Base-by-base conservation (phyloP, 202 grass and related monocot species). In the Hordeum pubiflorum region DNA sequence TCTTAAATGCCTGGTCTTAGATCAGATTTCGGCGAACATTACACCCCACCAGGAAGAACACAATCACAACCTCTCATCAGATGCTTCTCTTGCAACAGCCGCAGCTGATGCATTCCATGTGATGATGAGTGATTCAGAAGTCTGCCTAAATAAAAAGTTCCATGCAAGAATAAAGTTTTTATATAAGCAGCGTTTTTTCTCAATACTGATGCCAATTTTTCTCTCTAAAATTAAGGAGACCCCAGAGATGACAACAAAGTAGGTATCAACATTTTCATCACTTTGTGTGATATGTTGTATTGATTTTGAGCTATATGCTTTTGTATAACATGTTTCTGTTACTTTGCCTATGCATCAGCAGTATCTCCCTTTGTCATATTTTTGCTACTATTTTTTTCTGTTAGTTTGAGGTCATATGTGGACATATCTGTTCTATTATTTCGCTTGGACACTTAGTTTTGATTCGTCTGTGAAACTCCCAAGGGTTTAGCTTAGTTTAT, bases 101-200 rank as follows among this genome's bases (percentile, higher is more conserved):
- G 92, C 88, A 80, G 95, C 92, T 62, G 86, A 84, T 80, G 92
- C 88, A 20, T 98, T 98, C 83, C 68, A 86, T 87, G 77, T 98
- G 43, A 89, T 98, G 84, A 91, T 93, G 90, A 89, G 86, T 89
- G 90, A 98, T 69, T 88, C 95, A 92, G 92, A 93, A 80, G 88
- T 79, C 22, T 94, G 88, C 84, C 89, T 98, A 84, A 94, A 87
- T 86, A 98, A 94, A 89, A 89, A 91, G 60, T 91, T 94, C 74
- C 92, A 98, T 91, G 90, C 90, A 71, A 90, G 81, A 83, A 86
- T 91, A 84, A 98, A 91, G 73, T 90, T 92, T 73, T 85, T 98
- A 64, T 94, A 98, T 87, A 98, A 98, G 74, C 95, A 98, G 75
- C 95, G 95, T 82, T 94, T 94, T 79, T 98, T 94, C 86, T 91